Base-by-base conservation (phyloP, 2,329 filamentous ascomycete species). In the Beauveria sp. region DNA sequence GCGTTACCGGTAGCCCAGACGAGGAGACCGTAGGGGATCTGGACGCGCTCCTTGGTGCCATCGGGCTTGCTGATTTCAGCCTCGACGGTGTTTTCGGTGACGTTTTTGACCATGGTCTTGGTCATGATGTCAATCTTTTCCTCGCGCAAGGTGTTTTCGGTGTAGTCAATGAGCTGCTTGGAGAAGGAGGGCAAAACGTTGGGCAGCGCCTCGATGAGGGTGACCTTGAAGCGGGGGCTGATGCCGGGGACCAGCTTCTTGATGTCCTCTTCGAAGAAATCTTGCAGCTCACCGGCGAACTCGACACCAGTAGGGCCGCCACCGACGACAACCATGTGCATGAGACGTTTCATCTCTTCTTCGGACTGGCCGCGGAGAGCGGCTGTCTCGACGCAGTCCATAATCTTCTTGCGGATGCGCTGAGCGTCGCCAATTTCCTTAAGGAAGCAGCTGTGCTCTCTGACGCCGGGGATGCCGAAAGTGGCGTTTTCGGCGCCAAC, bases 1-100 rank as follows among this genome's bases (percentile, higher is more conserved):
- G 94, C 91, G 76, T 99, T 99, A 73, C 94, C 94, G 43, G 94
- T 99, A 55, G 94, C 94, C 94, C 94, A 99, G 65, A 99, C 94
- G 50, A 99, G 87, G 47, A 97, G 87, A 70, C 94, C 94, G 74
- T 96, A 99, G 65, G 94, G 93, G 67, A 97, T 92, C 59, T 83
- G 82, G 71, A 96, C 84, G 43, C 85, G 77, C 67, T 87, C 81
- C 81, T 96, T 97, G 78, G 85, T 84, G 72, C 94, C 94, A 68
- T 96, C 90, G 20, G 92, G 87, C 57, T 85, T 84, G 60, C 85
- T 88, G 55, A 86, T 85, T 75, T 96, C 91, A 66, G 93, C 94
- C 79, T 97, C 91, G 70, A 99, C 93, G 72, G 85, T 88, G 77
- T 90, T 96, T 70, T 94, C 88, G 37, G 91, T 96, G 63, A 99